Evolutionary conservation across 1,284 basidiomycete genomes (phyloP), one percentile per base, ranked within the genome.

Genomic region (Sparassis latifolia): DNA sequence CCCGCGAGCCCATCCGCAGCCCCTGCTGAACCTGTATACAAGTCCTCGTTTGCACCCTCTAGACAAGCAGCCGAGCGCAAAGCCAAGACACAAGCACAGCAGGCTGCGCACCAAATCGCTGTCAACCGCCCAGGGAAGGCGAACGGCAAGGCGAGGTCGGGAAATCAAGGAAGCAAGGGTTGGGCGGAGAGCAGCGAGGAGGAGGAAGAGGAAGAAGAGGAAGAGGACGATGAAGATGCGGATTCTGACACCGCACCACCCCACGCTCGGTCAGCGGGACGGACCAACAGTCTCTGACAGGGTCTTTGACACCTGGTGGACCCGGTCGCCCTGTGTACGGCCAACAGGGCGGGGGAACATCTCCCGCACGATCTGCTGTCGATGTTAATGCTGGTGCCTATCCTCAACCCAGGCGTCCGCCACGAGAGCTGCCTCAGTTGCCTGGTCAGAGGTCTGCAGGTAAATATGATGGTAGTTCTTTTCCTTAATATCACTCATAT

Each of bases 41-140:
- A 79, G 44, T 92, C 90, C 1, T 92, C 92, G 2, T 95, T 95
- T 61, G 87, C 90, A 0, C 86, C 85, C 0, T 89, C 88, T 10
- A 86, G 79, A 62, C 80, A 85, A 55, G 92, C 89, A 28, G 80
- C 81, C 28, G 84, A 95, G 62, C 78, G 92, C 47, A 89, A 90
- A 60, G 86, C 88, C 9, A 89, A 86, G 65, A 76, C 78, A 10
- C 84, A 92, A 62, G 89, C 87, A 27, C 86, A 91, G 59, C 84
- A 90, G 60, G 86, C 84, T 41, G 86, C 86, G 1, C 78, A 84
- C 44, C 78, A 89, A 38, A 86, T 83, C 32, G 89, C 86, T 27
- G 79, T 76, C 45, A 79, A 83, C 53, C 77, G 78, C 54, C 89
- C 89, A 37, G 89, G 89, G 37, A 74, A 85, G 55, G 69, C 74